These are phyloP conservation scores for Leishmania turanica DNA, from an alignment of 208 protist genomes.

Conservation along the genomic window DNA sequence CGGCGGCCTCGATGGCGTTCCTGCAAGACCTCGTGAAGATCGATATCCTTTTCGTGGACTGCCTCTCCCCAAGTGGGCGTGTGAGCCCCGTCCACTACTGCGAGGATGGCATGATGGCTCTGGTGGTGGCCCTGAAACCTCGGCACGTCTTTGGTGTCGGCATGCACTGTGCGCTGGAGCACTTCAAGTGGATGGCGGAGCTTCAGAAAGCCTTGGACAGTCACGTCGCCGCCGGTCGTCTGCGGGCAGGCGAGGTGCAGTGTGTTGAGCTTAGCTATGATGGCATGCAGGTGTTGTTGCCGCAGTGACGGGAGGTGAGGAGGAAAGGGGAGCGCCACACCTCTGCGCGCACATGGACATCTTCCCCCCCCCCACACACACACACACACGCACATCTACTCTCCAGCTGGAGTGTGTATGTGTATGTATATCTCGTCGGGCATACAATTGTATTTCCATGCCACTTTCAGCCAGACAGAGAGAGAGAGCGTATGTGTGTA, in stretches of 20 bases:
- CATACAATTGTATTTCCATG: neutral
- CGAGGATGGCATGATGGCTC: conserved; percentile 62
- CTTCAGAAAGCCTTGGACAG: conserved; percentile 39
- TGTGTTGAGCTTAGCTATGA: conserved; percentile 70
- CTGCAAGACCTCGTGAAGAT: conserved; percentile 75
- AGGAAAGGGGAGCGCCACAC: neutral
- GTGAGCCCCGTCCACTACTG: conserved; percentile 61
- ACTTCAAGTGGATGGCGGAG: conserved; percentile 35
- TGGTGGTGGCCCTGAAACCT: conserved; percentile 54
- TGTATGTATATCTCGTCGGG: neutral
- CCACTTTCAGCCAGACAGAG: neutral
- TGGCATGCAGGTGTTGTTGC: conserved; percentile 58
- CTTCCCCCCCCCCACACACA: neutral
- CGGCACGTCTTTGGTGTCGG: conserved; percentile 60
- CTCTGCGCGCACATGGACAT: neutral
- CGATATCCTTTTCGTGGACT: conserved; percentile 79
- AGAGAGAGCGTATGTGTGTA: neutral
- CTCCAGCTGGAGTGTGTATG: neutral
- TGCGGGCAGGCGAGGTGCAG: conserved; percentile 40
- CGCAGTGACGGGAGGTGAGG: conserved; percentile 25
- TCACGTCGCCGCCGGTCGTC: conserved; percentile 26
- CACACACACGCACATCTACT: neutral
- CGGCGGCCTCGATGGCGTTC: conserved; percentile 67
- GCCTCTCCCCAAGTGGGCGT: conserved; percentile 48
- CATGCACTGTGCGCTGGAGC: conserved; percentile 83